Percentiles rank a stretch among this genome's conserved stretches.
Evolutionary conservation across 1,284 basidiomycete species (phyloP).

Genomic region (Sutorius eximius): DNA sequence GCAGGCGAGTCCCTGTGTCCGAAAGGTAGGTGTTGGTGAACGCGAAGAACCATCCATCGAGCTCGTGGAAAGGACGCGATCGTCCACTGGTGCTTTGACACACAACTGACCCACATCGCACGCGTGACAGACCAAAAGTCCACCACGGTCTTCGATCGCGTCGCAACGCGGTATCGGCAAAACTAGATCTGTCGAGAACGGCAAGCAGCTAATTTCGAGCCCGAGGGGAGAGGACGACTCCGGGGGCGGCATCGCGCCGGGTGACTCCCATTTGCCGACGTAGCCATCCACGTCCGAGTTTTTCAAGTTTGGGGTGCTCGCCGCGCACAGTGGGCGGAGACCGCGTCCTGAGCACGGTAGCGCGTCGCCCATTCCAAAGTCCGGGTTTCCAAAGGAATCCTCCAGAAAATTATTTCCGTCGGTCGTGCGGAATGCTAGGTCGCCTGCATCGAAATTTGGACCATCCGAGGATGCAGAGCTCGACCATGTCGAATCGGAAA

Average conservation of each 20-base stretch:
- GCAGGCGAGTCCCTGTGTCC: neutral
- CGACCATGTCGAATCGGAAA: slow-evolving; percentile 13
- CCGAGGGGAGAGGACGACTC: slow-evolving; percentile 25
- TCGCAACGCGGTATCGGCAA: neutral
- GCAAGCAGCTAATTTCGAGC: neutral
- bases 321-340: neutral
- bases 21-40: neutral
- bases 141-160: neutral
- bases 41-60: neutral
- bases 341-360: neutral
- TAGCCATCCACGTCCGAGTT: neutral
- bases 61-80: neutral
- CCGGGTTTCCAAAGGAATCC: neutral
- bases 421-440: neutral
- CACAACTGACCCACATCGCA: neutral
- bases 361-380: neutral
- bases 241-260: slow-evolving; percentile 17
- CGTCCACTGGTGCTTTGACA: slow-evolving; percentile 5
- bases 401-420: neutral
- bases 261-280: slow-evolving; percentile 6
- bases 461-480: neutral
- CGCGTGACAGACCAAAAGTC: neutral
- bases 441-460: neutral
- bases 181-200: neutral
- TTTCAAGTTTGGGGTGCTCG: slow-evolving; percentile 13